Conservation (phyloP, 2,329 filamentous ascomycete species). For the Aspergillus felis region DNA sequence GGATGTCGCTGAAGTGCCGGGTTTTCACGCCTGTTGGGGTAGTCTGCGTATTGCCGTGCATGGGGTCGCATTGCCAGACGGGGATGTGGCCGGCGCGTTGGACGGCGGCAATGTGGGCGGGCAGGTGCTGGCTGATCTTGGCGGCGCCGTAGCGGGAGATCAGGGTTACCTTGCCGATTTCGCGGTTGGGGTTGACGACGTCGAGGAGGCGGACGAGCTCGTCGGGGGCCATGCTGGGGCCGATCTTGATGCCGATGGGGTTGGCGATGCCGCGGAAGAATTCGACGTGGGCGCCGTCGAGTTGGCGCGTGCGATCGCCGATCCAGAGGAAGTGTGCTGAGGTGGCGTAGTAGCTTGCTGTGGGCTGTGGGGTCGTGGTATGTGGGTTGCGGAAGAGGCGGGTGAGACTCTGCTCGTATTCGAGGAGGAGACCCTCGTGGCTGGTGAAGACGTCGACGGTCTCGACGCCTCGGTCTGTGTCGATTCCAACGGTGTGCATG, state of each 20-base stretch:
- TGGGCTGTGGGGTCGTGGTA: conserved; percentile 24
- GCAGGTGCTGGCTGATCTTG: conserved; percentile 71
- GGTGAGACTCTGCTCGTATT: conserved; percentile 89
- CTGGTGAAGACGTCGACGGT: conserved; percentile 94
- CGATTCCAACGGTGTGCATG: conserved; percentile 88
- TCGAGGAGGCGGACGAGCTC: conserved; percentile 79
- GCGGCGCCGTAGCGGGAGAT: conserved; percentile 90
- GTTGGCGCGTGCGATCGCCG: conserved; percentile 89
- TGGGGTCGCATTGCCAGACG: conserved; percentile 98
- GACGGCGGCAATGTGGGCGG: conserved; percentile 82
- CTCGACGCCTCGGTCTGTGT: conserved; percentile 76
- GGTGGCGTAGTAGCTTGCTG: conserved; percentile 76
- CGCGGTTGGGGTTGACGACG: conserved; percentile 74
- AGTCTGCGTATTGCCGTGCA: conserved; percentile 77
- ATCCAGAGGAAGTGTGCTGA: conserved; percentile 98
- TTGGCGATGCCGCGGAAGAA: conserved; percentile 97
- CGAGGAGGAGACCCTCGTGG: conserved; percentile 88
- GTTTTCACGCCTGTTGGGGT: conserved; percentile 84
- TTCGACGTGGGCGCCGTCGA: conserved; percentile 91
- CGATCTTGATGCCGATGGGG: conserved; percentile 94
- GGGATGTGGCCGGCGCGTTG: conserved; percentile 71
- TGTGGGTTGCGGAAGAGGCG: conserved; percentile 65
- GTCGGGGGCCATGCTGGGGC: conserved; percentile 71
- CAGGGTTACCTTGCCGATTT: conserved; percentile 89
- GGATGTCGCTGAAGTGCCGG: conserved; percentile 82